These are phyloP conservation scores for Farysia itapuensis DNA, from an alignment of 1,284 basidiomycete species.

Conservation along the genomic window DNA sequence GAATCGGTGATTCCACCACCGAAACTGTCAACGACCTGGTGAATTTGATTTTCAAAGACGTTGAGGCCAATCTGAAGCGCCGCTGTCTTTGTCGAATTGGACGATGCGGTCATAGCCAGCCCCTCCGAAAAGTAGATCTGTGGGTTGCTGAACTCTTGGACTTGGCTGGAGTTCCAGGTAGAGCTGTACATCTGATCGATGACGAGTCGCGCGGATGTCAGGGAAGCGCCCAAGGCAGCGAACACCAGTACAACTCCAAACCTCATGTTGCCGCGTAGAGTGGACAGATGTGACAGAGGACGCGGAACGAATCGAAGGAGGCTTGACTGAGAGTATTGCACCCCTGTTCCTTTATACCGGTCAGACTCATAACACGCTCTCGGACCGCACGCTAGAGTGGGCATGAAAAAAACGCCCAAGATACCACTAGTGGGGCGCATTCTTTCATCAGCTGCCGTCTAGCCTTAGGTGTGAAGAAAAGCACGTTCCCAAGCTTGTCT, in stretches of 20 bases:
- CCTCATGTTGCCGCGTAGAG: too few species aligned
- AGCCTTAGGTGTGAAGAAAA: too few species aligned
- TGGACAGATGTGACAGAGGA: too few species aligned
- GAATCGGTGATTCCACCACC: conserved; percentile 42
- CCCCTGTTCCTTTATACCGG: too few species aligned
- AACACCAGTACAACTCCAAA: not conserved
- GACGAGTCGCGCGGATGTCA: conserved; percentile 6
- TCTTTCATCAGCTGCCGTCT: too few species aligned
- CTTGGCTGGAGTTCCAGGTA: conserved; percentile 17
- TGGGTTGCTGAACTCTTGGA: conserved; percentile 24
- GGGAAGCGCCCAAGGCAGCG: not conserved
- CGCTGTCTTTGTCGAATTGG: conserved; percentile 9
- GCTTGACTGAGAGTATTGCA: too few species aligned
- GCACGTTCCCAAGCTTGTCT: too few species aligned
- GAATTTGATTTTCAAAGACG: conserved; percentile 19
- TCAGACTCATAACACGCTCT: too few species aligned
- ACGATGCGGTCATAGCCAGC: conserved; percentile 3
- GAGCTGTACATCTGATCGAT: conserved; percentile 37
- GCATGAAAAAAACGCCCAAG: too few species aligned
- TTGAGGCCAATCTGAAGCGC: conserved; percentile 14
- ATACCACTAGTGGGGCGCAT: too few species aligned
- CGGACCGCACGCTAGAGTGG: too few species aligned
- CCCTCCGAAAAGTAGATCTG: conserved; percentile 17
- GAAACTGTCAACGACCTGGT: conserved; percentile 26
- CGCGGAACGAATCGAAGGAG: too few species aligned